Conservation (phyloP, 139 green algal genomes). For the Tetraselmis chui region DNA sequence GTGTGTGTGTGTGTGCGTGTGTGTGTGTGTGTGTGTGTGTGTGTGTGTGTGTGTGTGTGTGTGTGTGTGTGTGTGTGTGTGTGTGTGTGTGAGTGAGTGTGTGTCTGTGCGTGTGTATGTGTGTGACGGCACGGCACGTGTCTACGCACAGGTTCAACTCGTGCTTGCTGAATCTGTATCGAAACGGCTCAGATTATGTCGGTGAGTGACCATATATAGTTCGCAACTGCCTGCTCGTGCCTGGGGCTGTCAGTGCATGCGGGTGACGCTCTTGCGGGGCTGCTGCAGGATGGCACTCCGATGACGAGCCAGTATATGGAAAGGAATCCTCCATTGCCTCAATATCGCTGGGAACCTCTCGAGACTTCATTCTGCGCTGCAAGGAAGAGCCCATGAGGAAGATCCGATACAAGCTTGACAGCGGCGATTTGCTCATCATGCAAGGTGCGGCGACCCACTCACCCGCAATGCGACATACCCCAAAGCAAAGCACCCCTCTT, state of each 20-base stretch:
- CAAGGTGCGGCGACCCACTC: background rate
- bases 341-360: constrained; percentile 41
- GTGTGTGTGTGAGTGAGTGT: too few relatives aligned
- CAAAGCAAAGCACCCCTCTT: too few relatives aligned
- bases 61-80: too few relatives aligned
- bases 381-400: constrained; percentile 26
- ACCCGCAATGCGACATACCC: too few relatives aligned
- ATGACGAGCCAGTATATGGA: constrained; percentile 49
- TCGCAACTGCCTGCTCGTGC: too few relatives aligned
- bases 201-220: background rate
- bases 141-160: constrained; percentile 48
- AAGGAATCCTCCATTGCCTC: constrained; percentile 19
- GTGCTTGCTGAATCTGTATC: constrained; percentile 53
- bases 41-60: too few relatives aligned
- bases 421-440: constrained; percentile 42
- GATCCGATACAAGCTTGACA: constrained; percentile 13
- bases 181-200: constrained; percentile 36
- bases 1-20: too few relatives aligned
- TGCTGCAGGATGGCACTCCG: constrained; percentile 39
- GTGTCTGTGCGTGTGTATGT: too few relatives aligned
- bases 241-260: too few relatives aligned
- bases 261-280: too few relatives aligned
- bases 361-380: constrained; percentile 47
- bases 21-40: too few relatives aligned
- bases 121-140: too few relatives aligned